Percentiles rank a stretch among this genome's conserved stretches.
Conservation (phyloP, 257 asterid species). For the Salvia miltiorrhiza region DNA sequence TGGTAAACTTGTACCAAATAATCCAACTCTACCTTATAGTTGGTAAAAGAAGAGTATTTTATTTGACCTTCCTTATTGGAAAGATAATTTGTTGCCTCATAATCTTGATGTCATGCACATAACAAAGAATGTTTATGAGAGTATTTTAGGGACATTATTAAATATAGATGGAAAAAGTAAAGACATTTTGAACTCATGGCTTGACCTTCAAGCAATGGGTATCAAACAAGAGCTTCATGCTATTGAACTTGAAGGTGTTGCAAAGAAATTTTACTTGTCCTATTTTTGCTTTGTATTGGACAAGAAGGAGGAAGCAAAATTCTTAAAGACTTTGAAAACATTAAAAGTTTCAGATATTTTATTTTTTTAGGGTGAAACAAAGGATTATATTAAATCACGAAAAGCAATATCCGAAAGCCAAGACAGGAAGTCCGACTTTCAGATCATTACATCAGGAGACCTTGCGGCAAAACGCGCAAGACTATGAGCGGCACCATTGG, state of each 20-base stretch:
- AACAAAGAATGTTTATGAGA: not conserved
- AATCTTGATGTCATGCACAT: too few species aligned
- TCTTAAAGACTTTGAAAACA: too few species aligned
- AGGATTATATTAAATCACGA: too few species aligned
- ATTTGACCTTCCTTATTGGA: not conserved
- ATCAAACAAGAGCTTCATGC: not conserved
- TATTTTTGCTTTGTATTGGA: not conserved
- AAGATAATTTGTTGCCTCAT: not conserved
- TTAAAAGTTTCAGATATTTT: too few species aligned
- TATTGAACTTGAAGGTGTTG: not conserved
- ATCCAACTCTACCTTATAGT: not conserved
- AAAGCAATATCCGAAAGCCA: too few species aligned
- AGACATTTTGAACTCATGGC: not conserved
- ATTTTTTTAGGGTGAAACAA: too few species aligned
- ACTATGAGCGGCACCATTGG: too few species aligned
- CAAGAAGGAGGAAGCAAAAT: too few species aligned
- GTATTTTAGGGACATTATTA: not conserved
- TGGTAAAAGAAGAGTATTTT: not conserved
- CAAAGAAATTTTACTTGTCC: not conserved
- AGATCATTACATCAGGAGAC: too few species aligned
- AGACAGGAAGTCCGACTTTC: too few species aligned
- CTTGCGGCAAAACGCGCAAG: too few species aligned
- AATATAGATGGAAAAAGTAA: not conserved
- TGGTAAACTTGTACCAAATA: too few species aligned
- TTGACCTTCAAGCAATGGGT: not conserved